Evolutionary conservation across 495 filamentous ascomycete genomes (phyloP).

Genomic region (Neurospora sp.): DNA sequence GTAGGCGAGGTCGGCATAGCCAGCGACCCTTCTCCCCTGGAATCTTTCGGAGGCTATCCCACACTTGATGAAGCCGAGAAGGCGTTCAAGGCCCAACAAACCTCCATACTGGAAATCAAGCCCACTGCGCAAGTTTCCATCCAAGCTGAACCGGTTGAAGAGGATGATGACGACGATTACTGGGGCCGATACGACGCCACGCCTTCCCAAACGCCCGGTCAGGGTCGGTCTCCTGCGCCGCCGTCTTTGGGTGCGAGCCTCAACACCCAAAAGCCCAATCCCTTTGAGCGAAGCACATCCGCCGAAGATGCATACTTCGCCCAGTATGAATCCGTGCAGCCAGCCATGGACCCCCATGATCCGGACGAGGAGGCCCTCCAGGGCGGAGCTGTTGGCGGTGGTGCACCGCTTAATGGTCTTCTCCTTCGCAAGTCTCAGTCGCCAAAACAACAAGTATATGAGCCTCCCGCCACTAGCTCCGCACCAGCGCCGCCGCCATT

Average conservation of each 20-base stretch:
- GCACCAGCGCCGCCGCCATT: conserved; percentile 25
- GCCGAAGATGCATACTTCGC: conserved; percentile 73
- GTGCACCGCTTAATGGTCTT: neutral
- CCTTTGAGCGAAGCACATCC: conserved; percentile 20
- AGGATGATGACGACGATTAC: conserved; percentile 83
- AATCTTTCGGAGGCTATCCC: conserved; percentile 27
- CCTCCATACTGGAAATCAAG: conserved; percentile 7
- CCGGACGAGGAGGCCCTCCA: conserved; percentile 47
- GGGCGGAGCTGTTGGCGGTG: neutral
- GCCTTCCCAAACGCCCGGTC: conserved; percentile 62
- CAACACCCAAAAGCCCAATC: conserved; percentile 20
- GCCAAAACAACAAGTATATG: neutral
- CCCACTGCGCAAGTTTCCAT: neutral
- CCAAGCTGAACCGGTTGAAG: conserved; percentile 29
- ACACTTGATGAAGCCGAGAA: conserved; percentile 35
- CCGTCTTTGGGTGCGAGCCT: neutral
- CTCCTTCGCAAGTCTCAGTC: neutral
- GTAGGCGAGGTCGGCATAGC: conserved; percentile 66
- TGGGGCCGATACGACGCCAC: conserved; percentile 92
- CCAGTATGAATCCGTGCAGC: conserved; percentile 81
- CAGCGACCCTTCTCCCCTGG: conserved; percentile 34
- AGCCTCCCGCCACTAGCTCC: neutral
- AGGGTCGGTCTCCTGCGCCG: conserved; percentile 51
- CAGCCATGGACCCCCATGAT: conserved; percentile 83
- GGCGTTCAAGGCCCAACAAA: conserved; percentile 25